These are phyloP conservation scores for Candida silvicultrix DNA, from an alignment of 805 yeast species.

Conservation along the genomic window DNA sequence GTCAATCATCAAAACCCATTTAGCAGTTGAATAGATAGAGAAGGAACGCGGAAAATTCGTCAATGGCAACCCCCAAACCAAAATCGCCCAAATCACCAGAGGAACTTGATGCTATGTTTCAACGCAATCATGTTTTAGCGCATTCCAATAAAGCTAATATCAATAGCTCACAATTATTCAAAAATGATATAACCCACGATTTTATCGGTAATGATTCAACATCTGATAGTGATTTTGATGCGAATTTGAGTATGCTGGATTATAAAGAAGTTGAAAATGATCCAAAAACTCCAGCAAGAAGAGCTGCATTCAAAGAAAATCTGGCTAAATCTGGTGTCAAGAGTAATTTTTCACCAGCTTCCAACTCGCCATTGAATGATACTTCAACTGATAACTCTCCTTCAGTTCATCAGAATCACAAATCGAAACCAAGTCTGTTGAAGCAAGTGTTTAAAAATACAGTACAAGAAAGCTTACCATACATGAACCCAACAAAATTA, in stretches of 20 bases:
- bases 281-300: slow-evolving; percentile 19
- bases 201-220: slow-evolving; percentile 1
- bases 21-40: no score
- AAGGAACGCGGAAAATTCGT: no score
- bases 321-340: not conserved
- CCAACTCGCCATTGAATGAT: not conserved
- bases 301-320: slow-evolving; percentile 10
- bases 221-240: not conserved
- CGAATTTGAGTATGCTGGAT: slow-evolving; percentile 12
- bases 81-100: not conserved
- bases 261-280: slow-evolving; percentile 14
- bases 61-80: not conserved
- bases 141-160: slow-evolving; percentile 8
- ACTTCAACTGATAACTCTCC: not conserved
- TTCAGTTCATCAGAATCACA: not conserved
- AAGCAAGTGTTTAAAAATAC: not conserved
- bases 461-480: not conserved
- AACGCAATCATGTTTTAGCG: slow-evolving; percentile 13
- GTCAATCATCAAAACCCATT: no score
- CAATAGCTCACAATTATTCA: not conserved
- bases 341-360: not conserved
- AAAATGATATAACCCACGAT: slow-evolving; percentile 1
- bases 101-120: slow-evolving; percentile 14
- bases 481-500: not conserved
- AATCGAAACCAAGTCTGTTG: not conserved